A percentile compares a stretch with the other conserved stretches of the same genome.
Conservation (phyloP, 176 grass and related monocot genomes). For the Cenchrus fungigraminus region DNA sequence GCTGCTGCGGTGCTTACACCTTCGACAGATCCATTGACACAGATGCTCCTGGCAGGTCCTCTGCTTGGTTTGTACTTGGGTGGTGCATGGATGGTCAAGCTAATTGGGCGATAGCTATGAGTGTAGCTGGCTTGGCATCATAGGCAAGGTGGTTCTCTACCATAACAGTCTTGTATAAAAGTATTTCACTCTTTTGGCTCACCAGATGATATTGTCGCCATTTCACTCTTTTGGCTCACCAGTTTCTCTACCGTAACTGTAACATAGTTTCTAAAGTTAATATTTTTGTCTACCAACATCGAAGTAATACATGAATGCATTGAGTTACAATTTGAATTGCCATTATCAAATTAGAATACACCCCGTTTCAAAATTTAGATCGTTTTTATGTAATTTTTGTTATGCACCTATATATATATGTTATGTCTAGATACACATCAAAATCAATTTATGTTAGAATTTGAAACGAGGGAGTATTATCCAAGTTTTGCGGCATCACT, state of each 20-base stretch:
- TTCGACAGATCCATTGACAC: constrained; percentile 89
- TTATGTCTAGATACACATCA: too few relatives aligned
- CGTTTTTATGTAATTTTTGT: too few relatives aligned
- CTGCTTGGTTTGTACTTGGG: constrained; percentile 94
- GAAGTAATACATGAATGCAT: neutral
- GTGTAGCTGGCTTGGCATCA: neutral
- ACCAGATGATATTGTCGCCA: neutral
- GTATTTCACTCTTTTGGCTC: neutral
- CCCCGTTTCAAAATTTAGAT: too few relatives aligned
- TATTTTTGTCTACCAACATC: neutral
- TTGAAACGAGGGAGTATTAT: too few relatives aligned
- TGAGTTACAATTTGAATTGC: neutral
- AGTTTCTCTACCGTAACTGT: neutral
- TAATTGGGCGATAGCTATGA: constrained; percentile 77
- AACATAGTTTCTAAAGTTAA: too few relatives aligned
- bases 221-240: neutral
- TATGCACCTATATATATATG: too few relatives aligned
- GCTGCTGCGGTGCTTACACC: constrained; percentile 94
- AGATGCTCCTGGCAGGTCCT: constrained; percentile 88
- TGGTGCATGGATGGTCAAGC: constrained; percentile 88
- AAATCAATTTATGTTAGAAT: too few relatives aligned
- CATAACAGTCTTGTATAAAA: constrained; percentile 45
- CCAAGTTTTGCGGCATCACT: too few relatives aligned
- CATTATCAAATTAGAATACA: neutral
- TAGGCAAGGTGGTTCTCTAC: constrained; percentile 14